Base-by-base conservation (phyloP, 371 early-diverging fungal genomes). In the Basidiobolus heterosporus region DNA sequence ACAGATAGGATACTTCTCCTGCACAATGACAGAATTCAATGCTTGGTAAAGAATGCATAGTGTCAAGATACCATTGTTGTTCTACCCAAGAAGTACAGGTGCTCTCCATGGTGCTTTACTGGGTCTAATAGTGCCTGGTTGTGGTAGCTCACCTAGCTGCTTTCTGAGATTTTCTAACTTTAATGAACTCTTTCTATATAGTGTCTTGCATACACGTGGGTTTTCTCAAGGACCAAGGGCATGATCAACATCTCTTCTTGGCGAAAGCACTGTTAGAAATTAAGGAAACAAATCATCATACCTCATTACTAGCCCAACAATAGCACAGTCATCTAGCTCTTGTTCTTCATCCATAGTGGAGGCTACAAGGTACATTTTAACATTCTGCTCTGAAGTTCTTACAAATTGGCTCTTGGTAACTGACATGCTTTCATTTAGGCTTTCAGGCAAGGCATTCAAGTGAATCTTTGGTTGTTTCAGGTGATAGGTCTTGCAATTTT, bases 1-100 rank as follows among this genome's bases (percentile, higher is more conserved):
- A 0, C 62, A 65, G 9, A 67, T 21, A 0, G 67, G 68, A 46
- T 57, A 67, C 0, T 16, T 44, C 40, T 62, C 54, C 21, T 57
- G 50, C 1, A 41, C 53, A 0, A 67, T 72, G 0, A 52, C 37
- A 0, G 47, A 13, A 43, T 74, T 74, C 39, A 72, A 61, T 21
- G 11, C 21, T 24, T 17, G n/a, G 30, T 51, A 51, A 22, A 43
- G 21, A 6, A 57, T 36, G n/a, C 53, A 53, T 17, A 57, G 44
- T 3, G 49, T 24, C 7, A 41, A n/a, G 2, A 44, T 20, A 0
- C 56, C 52, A 49, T 53, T 51, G 14, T 49, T 50, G 21, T 53
- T 53, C 7, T 17, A 22, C 0, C 53, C 50, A 0, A 57, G 4
- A 1, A 57, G 49, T 3, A 57, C 50, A 2, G 45, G 49, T 22